These are phyloP conservation scores for Rhododendron ovatum DNA, from an alignment of 148 eudicot genomes.

Conservation along the genomic window DNA sequence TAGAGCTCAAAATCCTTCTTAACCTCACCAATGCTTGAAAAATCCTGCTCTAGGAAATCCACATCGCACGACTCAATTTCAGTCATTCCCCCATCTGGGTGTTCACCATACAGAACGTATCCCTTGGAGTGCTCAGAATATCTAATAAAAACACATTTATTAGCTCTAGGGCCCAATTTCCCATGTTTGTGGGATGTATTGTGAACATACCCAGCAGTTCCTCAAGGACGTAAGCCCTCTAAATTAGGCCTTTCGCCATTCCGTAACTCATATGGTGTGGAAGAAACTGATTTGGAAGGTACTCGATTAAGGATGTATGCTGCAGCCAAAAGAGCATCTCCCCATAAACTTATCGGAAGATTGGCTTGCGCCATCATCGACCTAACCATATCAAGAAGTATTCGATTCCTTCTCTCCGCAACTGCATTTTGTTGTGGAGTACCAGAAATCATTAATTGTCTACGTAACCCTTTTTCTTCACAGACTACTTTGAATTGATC, in stretches of 20 bases:
- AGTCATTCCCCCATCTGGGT: not conserved
- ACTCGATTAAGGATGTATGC: not conserved
- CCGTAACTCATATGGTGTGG: not conserved
- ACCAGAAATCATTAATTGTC: too few species aligned
- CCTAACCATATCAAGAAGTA: too few species aligned
- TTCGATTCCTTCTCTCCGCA: too few species aligned
- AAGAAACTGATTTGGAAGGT: not conserved
- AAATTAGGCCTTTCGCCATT: not conserved
- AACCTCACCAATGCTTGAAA: not conserved
- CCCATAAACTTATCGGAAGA: not conserved
- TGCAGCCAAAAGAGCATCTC: not conserved
- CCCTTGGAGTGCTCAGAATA: too few species aligned
- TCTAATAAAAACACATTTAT: too few species aligned
- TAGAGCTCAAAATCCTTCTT: not conserved
- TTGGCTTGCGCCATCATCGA: too few species aligned
- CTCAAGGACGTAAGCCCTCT: not conserved
- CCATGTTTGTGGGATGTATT: too few species aligned
- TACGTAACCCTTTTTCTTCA: too few species aligned
- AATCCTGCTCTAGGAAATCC: not conserved
- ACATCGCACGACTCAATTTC: not conserved
- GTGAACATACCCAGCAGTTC: not conserved
- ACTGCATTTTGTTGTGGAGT: too few species aligned
- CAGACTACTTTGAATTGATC: too few species aligned
- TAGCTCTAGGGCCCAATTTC: too few species aligned
- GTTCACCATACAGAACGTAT: too few species aligned